These are phyloP conservation scores for Psilocybe subaeruginosa DNA, from an alignment of 768 basidiomycete genomes.

Conservation along the genomic window DNA sequence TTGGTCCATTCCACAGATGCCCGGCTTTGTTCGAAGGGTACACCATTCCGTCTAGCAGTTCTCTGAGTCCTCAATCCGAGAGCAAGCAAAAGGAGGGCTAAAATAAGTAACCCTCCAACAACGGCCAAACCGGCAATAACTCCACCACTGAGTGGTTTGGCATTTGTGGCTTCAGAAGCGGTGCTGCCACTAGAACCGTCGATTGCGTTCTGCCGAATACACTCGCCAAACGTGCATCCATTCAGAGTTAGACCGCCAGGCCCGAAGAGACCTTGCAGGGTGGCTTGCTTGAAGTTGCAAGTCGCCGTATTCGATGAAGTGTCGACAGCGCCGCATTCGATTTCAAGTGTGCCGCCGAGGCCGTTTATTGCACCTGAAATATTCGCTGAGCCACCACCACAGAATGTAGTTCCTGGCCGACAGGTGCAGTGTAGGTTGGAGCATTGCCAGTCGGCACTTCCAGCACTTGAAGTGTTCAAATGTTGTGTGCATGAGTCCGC, in stretches of 20 bases:
- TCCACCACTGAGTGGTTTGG: constrained; percentile 66
- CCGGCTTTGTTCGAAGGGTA: constrained; percentile 43
- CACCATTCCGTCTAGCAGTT: constrained; percentile 53
- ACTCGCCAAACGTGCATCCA: constrained; percentile 87
- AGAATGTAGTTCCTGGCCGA: constrained; percentile 70
- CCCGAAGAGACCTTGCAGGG: constrained; percentile 75
- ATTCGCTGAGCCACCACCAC: constrained; percentile 57
- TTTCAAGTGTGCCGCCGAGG: constrained; percentile 65
- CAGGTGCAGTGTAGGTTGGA: constrained; percentile 77
- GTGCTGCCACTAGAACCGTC: constrained; percentile 50
- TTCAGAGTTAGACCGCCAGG: constrained; percentile 68
- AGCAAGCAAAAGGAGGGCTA: constrained; percentile 60
- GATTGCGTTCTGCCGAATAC: constrained; percentile 80
- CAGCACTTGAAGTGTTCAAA: constrained; percentile 35
- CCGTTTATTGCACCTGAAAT: constrained; percentile 66
- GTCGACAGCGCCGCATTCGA: constrained; percentile 63
- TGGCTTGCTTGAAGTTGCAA: constrained; percentile 79
- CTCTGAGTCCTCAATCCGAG: constrained; percentile 67
- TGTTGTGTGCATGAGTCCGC: constrained; percentile 74
- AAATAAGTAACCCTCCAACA: constrained; percentile 65
- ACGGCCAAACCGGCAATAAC: constrained; percentile 92
- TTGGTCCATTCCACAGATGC: constrained; percentile 70
- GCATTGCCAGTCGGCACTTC: constrained; percentile 68
- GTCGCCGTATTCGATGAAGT: constrained; percentile 47
- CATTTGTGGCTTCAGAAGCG: constrained; percentile 27